Base-by-base conservation (phyloP, 2,329 filamentous ascomycete genomes). In the Sphaerulina vaccinii region DNA sequence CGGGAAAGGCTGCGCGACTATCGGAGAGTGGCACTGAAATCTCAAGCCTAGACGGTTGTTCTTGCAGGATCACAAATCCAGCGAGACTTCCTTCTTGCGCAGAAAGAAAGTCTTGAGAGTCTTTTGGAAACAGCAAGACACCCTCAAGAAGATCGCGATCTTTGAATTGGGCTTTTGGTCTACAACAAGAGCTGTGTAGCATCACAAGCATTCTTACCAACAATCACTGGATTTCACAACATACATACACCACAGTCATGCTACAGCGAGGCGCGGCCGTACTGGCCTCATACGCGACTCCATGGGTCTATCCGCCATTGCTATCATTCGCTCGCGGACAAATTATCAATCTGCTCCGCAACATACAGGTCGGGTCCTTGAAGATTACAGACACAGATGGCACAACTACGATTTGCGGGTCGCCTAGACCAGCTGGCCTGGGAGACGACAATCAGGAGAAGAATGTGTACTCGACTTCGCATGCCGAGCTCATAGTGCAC, bases 401-500 rank as follows among this genome's bases (percentile, higher is more conserved):
- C 51, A 74, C 71, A 55, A 65, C 71, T 11, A 72, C 70, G 13
- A 65, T 71, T 18, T 75, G 69, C 50, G 73, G 73, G 69, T 80
- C 63, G 70, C 59, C 62, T 6, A 49, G 46, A 44, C 41, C 57
- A 47, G 52, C 55, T 21, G 46, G 46, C 33, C 37, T 38, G 18
- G 45, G 47, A 7, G 48, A 49, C 11, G 59, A 77, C 62, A 68
- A 70, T 8, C 45, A 39, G 19, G 67, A 68, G 38, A 71, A 72
- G 41, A 71, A 51, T 2, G 65, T 70, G 37, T 64, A 69, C 56
- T 59, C 63, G n/a, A 61, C 62, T 23, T 75, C 74, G 19, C 71
- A 73, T 29, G 76, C 82, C 3, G 78, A 83, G 59, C 69, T 88
- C 27, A 73, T 78, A 10, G 77, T 88, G 7, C 79, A 80, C 64